phyloP scores from a whole-genome alignment of 2,329 filamentous ascomycete species.

The Diaporthe humulicola region DNA sequence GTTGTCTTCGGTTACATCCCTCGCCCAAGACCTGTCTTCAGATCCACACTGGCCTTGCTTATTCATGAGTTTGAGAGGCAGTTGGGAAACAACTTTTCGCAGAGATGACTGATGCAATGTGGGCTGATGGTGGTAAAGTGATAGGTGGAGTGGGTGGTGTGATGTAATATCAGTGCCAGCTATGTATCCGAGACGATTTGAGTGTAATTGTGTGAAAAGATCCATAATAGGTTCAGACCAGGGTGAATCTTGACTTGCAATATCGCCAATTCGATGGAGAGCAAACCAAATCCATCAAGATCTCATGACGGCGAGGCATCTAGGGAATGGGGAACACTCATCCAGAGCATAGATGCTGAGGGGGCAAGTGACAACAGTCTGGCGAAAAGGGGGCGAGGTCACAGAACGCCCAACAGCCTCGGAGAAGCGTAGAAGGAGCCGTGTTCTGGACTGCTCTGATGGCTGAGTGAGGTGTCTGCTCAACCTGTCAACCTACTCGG shows the following conservation, averaged over 20 bases:
- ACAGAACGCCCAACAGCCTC: no score
- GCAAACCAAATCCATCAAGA: no score
- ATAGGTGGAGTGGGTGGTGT: neutral
- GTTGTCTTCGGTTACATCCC: neutral
- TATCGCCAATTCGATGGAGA: no score
- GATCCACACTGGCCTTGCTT: neutral
- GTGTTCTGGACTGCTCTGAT: neutral
- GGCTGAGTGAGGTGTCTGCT: neutral
- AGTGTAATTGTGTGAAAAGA: no score
- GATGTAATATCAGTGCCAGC: neutral
- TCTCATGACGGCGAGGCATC: no score
- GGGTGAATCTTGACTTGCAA: no score
- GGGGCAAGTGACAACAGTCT: no score
- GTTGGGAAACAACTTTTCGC: neutral
- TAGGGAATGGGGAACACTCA: no score
- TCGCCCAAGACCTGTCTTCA: no score
- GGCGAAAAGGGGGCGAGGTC: no score
- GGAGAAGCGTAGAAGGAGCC: neutral
- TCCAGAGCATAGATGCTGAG: no score
- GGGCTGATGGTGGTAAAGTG: neutral
- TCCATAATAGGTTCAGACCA: no score
- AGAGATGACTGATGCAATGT: neutral
- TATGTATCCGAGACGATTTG: neutral
- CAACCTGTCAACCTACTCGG: neutral
- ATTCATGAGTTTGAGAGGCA: neutral